A percentile compares a stretch with the other conserved stretches of the same genome.
These are phyloP conservation scores for Clavispora fructus DNA, from an alignment of 805 yeast species.

Conservation along the genomic window DNA sequence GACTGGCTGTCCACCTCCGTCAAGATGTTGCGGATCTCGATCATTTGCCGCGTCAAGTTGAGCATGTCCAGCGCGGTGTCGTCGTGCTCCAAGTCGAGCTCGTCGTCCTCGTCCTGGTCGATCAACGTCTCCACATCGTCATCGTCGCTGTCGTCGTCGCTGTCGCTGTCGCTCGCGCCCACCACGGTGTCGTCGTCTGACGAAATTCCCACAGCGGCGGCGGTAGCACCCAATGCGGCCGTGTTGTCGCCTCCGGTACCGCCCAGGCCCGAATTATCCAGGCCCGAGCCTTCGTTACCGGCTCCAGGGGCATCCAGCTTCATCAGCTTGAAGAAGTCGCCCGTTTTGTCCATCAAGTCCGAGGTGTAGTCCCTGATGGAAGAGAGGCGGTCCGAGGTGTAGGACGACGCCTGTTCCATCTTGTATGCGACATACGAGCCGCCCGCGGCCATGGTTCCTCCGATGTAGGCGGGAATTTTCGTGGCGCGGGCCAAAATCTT, in stretches of 20 bases:
- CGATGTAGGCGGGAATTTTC: slow-evolving; percentile 73
- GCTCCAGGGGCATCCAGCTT: slow-evolving; percentile 2
- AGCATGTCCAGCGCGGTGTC: slow-evolving; percentile 76
- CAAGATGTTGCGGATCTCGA: slow-evolving; percentile 81
- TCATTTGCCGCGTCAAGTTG: slow-evolving; percentile 91
- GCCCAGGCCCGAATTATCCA: slow-evolving; percentile 7
- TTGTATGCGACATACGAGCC: slow-evolving; percentile 90
- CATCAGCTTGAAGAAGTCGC: slow-evolving; percentile 38
- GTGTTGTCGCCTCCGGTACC: slow-evolving; percentile 28
- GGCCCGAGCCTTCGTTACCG: too few species aligned
- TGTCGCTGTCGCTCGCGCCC: slow-evolving; percentile 16
- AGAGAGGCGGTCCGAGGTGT: slow-evolving; percentile 61
- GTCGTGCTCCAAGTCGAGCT: slow-evolving; percentile 43
- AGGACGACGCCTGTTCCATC: slow-evolving; percentile 77
- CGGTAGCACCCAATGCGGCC: slow-evolving; percentile 45
- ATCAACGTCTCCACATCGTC: slow-evolving; percentile 47
- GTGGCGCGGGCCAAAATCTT: slow-evolving; percentile 51
- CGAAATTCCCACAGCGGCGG: slow-evolving; percentile 47
- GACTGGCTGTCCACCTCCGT: slow-evolving; percentile 63
- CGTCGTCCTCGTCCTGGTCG: slow-evolving; percentile 31
- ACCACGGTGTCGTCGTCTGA: slow-evolving; percentile 34
- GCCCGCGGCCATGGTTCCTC: slow-evolving; percentile 91
- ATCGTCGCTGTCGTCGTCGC: slow-evolving; percentile 27
- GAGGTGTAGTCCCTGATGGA: slow-evolving; percentile 60
- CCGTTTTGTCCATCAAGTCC: slow-evolving; percentile 44